Conservation (phyloP, 805 yeast species). For the Spathaspora arborariae region DNA sequence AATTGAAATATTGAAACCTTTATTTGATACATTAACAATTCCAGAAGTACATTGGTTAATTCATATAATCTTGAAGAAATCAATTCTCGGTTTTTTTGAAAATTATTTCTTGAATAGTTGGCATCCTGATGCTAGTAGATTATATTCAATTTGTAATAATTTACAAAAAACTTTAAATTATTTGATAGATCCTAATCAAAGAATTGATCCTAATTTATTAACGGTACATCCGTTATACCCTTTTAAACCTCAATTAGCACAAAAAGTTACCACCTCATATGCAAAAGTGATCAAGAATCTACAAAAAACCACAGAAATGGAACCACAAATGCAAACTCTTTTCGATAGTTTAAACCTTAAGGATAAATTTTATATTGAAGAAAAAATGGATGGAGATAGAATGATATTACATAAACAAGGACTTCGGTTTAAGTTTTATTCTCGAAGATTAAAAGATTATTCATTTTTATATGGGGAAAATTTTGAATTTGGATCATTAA, state of each 20-base stretch:
- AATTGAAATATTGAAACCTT: conserved; percentile 41
- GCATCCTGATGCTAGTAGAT: conserved; percentile 75
- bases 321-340: conserved; percentile 13
- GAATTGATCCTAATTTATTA: conserved; percentile 40
- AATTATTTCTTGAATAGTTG: conserved; percentile 53
- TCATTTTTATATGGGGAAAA: conserved; percentile 64
- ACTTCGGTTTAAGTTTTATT: conserved; percentile 45
- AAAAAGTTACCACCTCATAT: conserved; percentile 45
- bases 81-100: conserved; percentile 62
- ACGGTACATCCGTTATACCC: conserved; percentile 46
- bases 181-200: conserved; percentile 45
- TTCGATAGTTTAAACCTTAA: conserved; percentile 14
- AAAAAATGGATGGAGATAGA: conserved; percentile 92
- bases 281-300: conserved; percentile 47
- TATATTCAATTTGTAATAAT: conserved; percentile 63
- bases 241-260: conserved; percentile 76
- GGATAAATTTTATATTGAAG: conserved; percentile 65
- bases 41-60: conserved; percentile 67
- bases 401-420: conserved; percentile 67
- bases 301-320: conserved; percentile 24
- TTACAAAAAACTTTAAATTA: conserved; percentile 55
- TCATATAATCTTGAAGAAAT: conserved; percentile 57
- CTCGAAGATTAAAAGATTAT: conserved; percentile 71
- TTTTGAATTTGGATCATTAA: conserved; percentile 47
- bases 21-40: conserved; percentile 52